These are phyloP conservation scores for Adenanthera pavonina DNA, from an alignment of 306 rosid species.

Conservation along the genomic window DNA sequence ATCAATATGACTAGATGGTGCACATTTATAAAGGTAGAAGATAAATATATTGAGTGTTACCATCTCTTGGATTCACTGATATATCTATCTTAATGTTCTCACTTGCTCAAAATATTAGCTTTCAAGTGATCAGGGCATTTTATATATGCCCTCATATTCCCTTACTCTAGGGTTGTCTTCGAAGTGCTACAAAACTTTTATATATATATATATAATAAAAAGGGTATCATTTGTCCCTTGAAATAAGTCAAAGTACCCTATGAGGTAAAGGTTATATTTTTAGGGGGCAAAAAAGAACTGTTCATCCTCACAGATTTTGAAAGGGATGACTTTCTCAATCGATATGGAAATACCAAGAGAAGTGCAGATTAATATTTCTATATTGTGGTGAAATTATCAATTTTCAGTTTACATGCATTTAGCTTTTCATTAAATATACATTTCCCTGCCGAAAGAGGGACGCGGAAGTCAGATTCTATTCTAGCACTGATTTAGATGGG, in stretches of 20 bases:
- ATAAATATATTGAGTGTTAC: background rate
- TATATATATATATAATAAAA: too few species aligned
- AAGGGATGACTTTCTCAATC: background rate
- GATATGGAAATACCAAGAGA: conserved; percentile 24
- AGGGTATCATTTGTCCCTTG: background rate
- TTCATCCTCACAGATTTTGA: background rate
- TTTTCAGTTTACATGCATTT: conserved; percentile 27
- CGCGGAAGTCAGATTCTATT: conserved; percentile 30
- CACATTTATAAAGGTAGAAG: background rate
- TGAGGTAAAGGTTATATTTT: too few species aligned
- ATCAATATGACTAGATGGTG: background rate
- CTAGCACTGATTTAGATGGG: conserved; percentile 46
- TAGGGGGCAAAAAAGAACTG: background rate
- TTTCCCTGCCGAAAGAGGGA: conserved; percentile 36
- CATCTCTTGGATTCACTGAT: conserved; percentile 3
- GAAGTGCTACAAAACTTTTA: too few species aligned
- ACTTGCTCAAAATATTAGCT: background rate
- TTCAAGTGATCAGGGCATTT: background rate
- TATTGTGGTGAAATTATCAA: conserved; percentile 38
- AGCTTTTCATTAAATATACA: conserved; percentile 34
- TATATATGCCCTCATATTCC: background rate
- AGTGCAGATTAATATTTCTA: background rate
- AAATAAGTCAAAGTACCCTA: background rate
- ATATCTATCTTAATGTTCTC: background rate
- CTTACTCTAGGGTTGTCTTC: background rate